phyloP scores from a whole-genome alignment of 805 yeast species.

The Pichia californica region DNA sequence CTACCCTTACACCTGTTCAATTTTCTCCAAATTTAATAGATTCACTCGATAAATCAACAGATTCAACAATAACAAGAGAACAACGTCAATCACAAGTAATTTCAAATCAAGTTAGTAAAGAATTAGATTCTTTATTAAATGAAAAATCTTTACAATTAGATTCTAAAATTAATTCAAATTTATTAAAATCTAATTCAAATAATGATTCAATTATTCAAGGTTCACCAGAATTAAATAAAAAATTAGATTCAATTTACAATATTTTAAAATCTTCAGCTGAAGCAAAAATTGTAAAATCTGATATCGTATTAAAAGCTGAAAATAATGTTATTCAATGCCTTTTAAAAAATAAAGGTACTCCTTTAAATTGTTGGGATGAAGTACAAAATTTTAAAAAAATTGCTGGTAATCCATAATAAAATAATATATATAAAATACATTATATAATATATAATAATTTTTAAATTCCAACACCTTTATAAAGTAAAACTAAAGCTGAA shows the following conservation, averaged over 20 bases:
- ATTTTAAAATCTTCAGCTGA: slow-evolving; percentile 28
- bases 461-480: slow-evolving; percentile 71
- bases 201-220: slow-evolving; percentile 21
- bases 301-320: slow-evolving; percentile 42
- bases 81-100: slow-evolving; percentile 62
- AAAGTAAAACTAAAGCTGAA: slow-evolving; percentile 82
- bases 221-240: slow-evolving; percentile 25
- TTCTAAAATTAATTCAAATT: background rate
- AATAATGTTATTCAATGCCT: slow-evolving; percentile 51
- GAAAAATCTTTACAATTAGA: background rate
- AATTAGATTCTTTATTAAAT: slow-evolving; percentile 32
- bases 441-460: background rate
- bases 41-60: slow-evolving; percentile 83
- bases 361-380: slow-evolving; percentile 78
- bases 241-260: slow-evolving; percentile 31
- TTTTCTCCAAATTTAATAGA: slow-evolving; percentile 80
- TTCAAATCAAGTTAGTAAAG: slow-evolving; percentile 57
- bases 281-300: slow-evolving; percentile 27
- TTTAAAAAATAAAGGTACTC: slow-evolving; percentile 52
- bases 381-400: slow-evolving; percentile 61
- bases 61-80: slow-evolving; percentile 38
- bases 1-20: slow-evolving; percentile 11
- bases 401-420: slow-evolving; percentile 27
- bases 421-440: background rate
- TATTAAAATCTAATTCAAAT: slow-evolving; percentile 13